Conservation (phyloP, 768 basidiomycete species). For the Mycena albidolilacea region DNA sequence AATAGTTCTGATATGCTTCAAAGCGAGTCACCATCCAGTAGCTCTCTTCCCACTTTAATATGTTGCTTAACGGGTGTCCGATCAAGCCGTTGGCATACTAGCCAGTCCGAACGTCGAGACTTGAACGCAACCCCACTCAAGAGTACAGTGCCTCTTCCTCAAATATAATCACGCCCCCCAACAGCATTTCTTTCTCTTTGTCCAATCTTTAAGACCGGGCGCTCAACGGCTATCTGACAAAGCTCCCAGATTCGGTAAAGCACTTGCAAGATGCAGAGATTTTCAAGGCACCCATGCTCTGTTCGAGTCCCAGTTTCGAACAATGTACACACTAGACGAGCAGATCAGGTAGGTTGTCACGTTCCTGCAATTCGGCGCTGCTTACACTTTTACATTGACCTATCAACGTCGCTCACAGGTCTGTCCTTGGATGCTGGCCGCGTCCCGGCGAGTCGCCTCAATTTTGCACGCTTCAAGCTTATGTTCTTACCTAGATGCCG, state of each 20-base stretch:
- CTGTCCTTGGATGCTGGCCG: constrained; percentile 10
- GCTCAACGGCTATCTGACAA: constrained; percentile 13
- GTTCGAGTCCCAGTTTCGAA: background rate
- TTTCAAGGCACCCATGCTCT: constrained; percentile 2
- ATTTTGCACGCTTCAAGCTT: constrained; percentile 11
- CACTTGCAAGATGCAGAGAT: constrained; percentile 8
- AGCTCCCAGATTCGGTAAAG: constrained; percentile 5
- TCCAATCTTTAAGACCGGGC: constrained; percentile 10
- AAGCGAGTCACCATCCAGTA: constrained; percentile 18
- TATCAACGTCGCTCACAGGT: constrained; percentile 5
- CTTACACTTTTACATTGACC: constrained; percentile 13
- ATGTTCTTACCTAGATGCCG: constrained; percentile 1
- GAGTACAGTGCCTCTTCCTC: constrained; percentile 14
- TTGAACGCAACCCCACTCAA: constrained; percentile 14
- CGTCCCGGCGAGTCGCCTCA: constrained; percentile 9
- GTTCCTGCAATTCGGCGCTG: constrained; percentile 4
- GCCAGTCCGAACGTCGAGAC: constrained; percentile 15
- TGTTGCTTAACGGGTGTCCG: no score
- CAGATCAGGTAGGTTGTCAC: constrained; percentile 13
- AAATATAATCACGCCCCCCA: constrained; percentile 6
- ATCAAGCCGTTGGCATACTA: no score
- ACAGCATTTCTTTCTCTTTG: background rate
- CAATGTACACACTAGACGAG: constrained; percentile 14
- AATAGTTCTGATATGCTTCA: constrained; percentile 14
- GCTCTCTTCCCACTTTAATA: constrained; percentile 15